A percentile compares a stretch with the other conserved stretches of the same genome.
These are phyloP conservation scores for Solanum sejunctum DNA, from an alignment of 257 asterid genomes.

Conservation along the genomic window DNA sequence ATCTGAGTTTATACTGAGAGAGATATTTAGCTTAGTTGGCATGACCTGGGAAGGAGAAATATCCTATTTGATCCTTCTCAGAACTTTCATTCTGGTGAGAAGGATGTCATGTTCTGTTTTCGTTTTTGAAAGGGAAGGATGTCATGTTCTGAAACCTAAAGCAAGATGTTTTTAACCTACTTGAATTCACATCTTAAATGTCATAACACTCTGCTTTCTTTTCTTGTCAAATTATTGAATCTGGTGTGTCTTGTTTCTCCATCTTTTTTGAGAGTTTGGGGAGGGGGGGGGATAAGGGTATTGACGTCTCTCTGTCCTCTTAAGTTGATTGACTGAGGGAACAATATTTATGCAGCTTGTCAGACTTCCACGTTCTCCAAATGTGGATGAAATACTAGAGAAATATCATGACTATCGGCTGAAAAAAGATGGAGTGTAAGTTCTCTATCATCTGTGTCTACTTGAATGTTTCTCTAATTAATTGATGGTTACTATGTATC, in stretches of 20 bases:
- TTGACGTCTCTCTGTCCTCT: background rate
- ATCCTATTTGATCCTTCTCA: background rate
- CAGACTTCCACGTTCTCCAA: conserved; percentile 67
- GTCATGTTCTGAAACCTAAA: background rate
- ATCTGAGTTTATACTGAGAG: background rate
- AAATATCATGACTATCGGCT: conserved; percentile 42
- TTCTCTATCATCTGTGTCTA: background rate
- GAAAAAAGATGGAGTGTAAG: conserved; percentile 52
- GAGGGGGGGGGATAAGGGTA: no score
- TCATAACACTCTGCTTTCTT: background rate
- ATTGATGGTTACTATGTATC: background rate
- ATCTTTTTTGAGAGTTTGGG: background rate
- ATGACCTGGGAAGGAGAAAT: background rate
- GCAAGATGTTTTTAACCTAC: background rate
- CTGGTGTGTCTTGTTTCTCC: background rate
- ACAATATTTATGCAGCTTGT: conserved; percentile 45
- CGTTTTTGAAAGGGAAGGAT: background rate
- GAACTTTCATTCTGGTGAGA: background rate
- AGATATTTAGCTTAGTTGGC: background rate
- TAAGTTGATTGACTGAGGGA: background rate
- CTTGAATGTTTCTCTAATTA: background rate
- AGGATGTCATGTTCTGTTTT: background rate
- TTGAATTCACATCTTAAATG: background rate
- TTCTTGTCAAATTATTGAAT: background rate
- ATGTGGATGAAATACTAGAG: conserved; percentile 40